Percentiles rank a stretch among this genome's conserved stretches.
phyloP scores from a whole-genome alignment of 2,329 filamentous ascomycete genomes.

The Penicillium sp. region DNA sequence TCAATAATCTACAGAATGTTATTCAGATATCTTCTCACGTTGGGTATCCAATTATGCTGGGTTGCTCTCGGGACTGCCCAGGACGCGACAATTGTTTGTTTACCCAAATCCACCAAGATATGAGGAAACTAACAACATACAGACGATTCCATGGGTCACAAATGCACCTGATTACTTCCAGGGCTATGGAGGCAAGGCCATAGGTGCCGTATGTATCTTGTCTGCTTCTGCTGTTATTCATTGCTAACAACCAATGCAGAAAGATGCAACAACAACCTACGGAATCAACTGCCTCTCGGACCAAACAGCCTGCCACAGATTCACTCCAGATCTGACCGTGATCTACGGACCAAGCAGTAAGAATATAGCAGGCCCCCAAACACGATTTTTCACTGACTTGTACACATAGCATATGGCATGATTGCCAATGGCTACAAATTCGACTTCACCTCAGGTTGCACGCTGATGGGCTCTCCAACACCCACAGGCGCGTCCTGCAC shows the following conservation, averaged over 20 bases:
- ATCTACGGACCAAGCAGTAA: constrained; percentile 2
- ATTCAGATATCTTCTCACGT: not conserved
- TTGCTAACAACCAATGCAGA: not conserved
- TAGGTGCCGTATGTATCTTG: not conserved
- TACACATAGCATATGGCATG: constrained; percentile 1
- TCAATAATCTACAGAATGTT: not conserved
- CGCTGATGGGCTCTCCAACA: not conserved
- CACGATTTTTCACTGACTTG: not conserved
- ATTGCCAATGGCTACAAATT: not conserved
- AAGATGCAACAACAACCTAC: constrained; percentile 1
- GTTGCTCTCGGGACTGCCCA: not conserved
- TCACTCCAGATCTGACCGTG: constrained; percentile 5
- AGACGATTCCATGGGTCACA: constrained; percentile 7
- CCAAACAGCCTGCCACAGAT: not conserved
- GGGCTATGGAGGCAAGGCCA: constrained; percentile 3
- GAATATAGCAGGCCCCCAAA: not conserved
- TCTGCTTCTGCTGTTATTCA: not conserved
- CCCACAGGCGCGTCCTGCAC: not conserved
- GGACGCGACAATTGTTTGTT: constrained; percentile 3
- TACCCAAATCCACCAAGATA: not conserved
- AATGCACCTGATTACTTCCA: constrained; percentile 7
- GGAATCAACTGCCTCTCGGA: constrained; percentile 6
- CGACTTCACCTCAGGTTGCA: constrained; percentile 4
- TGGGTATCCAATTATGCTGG: constrained; percentile 1
- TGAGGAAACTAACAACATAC: not conserved